phyloP scores from a whole-genome alignment of 768 basidiomycete genomes.

The Hirschioporus abietinus region DNA sequence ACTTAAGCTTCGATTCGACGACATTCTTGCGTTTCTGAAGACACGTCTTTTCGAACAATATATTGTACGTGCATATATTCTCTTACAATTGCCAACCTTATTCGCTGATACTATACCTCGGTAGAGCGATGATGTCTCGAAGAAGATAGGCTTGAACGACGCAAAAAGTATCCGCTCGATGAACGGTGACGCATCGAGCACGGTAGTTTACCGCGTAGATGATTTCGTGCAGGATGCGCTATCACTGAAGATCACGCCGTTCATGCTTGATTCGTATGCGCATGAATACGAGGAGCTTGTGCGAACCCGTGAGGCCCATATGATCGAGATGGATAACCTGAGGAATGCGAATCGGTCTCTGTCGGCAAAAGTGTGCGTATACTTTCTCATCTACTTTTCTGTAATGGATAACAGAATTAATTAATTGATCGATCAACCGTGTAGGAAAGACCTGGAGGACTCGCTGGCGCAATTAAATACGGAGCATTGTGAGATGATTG shows the following conservation, averaged over 20 bases:
- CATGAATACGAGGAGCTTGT: slow-evolving; percentile 85
- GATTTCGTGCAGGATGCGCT: slow-evolving; percentile 87
- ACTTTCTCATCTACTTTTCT: slow-evolving; percentile 4
- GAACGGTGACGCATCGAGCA: neutral
- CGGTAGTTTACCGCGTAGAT: slow-evolving; percentile 57
- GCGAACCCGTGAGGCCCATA: slow-evolving; percentile 75
- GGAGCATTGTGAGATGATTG: slow-evolving; percentile 78
- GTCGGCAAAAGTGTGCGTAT: slow-evolving; percentile 70
- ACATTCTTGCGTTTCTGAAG: slow-evolving; percentile 82
- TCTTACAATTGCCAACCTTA: neutral
- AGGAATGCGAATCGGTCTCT: slow-evolving; percentile 75
- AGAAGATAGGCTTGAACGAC: slow-evolving; percentile 4
- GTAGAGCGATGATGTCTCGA: slow-evolving; percentile 2
- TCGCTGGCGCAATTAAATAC: slow-evolving; percentile 73
- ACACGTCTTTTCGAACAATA: slow-evolving; percentile 79
- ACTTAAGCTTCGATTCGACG: slow-evolving; percentile 83
- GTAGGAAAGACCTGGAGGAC: slow-evolving; percentile 74
- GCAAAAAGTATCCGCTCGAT: neutral
- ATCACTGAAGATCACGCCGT: slow-evolving; percentile 83
- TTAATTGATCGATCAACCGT: slow-evolving; percentile 5
- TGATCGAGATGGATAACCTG: slow-evolving; percentile 76
- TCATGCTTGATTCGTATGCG: slow-evolving; percentile 89
- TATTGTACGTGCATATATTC: slow-evolving; percentile 33
- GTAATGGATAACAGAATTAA: slow-evolving; percentile 9
- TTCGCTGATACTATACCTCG: neutral